Conservation (phyloP, 331 rosid species). For the Prunus yedoensis region DNA sequence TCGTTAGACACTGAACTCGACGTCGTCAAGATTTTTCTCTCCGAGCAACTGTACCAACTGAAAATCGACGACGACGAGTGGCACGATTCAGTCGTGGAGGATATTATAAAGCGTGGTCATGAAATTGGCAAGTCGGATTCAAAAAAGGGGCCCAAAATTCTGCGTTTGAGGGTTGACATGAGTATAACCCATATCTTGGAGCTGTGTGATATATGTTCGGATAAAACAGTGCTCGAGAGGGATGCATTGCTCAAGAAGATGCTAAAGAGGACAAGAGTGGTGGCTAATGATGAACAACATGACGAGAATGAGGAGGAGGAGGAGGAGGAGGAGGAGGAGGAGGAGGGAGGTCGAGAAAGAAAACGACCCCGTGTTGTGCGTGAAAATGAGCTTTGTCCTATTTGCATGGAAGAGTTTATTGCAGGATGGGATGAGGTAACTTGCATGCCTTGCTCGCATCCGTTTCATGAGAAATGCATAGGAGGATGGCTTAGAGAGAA, state of each 20-base stretch:
- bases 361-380: not conserved
- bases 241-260: not conserved
- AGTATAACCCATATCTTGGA: not conserved
- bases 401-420: not conserved
- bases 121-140: not conserved
- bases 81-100: not conserved
- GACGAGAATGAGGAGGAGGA: not conserved
- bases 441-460: not conserved
- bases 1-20: not conserved
- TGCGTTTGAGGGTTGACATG: constrained; percentile 1
- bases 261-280: constrained; percentile 1
- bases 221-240: not conserved
- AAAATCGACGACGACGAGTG: not conserved
- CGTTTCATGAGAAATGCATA: not conserved
- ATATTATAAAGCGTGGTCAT: not conserved
- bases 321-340: not conserved
- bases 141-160: not conserved
- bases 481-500: not conserved
- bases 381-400: not conserved
- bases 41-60: not conserved
- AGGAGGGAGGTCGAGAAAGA: not conserved
- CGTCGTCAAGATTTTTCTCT: not conserved
- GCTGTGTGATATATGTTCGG: not conserved
- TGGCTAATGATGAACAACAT: not conserved
- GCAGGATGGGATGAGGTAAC: not conserved